A percentile compares a stretch with the other conserved stretches of the same genome.
Conservation (phyloP, 73 alveolate species). For the Tetrahymena thermophila region DNA sequence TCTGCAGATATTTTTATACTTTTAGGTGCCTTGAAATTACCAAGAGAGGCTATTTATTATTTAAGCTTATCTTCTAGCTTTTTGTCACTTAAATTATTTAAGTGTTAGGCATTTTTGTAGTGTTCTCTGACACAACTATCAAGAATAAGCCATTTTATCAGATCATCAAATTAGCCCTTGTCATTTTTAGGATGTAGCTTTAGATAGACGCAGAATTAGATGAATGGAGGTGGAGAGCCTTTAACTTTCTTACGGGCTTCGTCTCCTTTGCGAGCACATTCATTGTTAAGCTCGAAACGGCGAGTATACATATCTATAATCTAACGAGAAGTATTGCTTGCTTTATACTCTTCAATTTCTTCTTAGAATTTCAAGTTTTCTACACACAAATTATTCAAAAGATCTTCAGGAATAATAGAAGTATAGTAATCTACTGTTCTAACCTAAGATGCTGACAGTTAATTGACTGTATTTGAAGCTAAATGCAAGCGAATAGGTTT, state of each 20-base stretch:
- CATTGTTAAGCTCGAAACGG: constrained; percentile 18
- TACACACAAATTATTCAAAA: background rate
- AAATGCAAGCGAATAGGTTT: background rate
- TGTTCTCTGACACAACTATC: constrained; percentile 33
- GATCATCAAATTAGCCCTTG: constrained; percentile 6
- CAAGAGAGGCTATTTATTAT: background rate
- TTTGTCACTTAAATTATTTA: background rate
- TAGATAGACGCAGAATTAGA: background rate
- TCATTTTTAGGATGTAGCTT: background rate
- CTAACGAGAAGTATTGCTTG: background rate
- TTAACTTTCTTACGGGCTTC: background rate
- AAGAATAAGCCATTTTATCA: constrained; percentile 21
- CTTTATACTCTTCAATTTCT: constrained; percentile 23
- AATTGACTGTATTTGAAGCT: background rate
- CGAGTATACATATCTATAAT: constrained; percentile 3
- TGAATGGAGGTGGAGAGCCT: background rate
- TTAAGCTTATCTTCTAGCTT: constrained; percentile 10
- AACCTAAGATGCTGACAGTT: background rate
- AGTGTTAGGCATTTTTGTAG: background rate
- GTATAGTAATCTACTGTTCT: background rate
- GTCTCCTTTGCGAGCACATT: background rate
- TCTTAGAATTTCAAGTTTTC: constrained; percentile 5
- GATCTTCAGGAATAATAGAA: background rate
- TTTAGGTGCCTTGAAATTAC: constrained; percentile 15
- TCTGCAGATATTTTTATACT: background rate